Conservation (phyloP, 2,329 filamentous ascomycete genomes). For the Trichoderma brevicompactum region DNA sequence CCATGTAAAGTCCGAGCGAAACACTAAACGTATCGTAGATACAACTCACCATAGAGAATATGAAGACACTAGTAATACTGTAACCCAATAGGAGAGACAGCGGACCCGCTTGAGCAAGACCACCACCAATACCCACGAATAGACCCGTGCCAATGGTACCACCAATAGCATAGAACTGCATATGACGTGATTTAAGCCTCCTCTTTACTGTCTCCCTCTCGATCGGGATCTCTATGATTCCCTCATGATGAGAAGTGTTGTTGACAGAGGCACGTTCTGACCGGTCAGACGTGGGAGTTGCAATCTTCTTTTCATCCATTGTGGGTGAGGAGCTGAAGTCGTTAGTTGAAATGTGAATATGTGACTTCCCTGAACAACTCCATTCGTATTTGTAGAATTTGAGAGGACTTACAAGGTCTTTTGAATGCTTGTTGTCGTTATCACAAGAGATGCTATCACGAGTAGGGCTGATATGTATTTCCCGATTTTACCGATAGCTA, state of each 20-base stretch:
- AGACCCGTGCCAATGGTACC: constrained; percentile 53
- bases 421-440: constrained; percentile 12
- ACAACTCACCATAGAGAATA: constrained; percentile 46
- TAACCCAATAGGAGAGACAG: constrained; percentile 52
- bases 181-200: constrained; percentile 43
- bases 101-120: constrained; percentile 48
- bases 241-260: constrained; percentile 4
- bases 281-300: not conserved
- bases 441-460: not conserved
- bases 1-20: not conserved
- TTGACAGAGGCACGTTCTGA: constrained; percentile 10
- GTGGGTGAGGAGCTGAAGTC: not conserved
- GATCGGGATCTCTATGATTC: not conserved
- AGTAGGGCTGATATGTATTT: not conserved
- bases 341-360: not conserved
- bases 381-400: constrained; percentile 15
- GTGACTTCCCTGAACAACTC: not conserved
- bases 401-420: constrained; percentile 14
- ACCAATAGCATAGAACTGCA: constrained; percentile 56
- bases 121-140: constrained; percentile 51
- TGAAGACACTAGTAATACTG: constrained; percentile 50
- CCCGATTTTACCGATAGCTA: constrained; percentile 10
- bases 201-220: constrained; percentile 8
- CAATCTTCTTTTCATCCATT: constrained; percentile 21
- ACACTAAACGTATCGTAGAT: not conserved